phyloP scores from a whole-genome alignment of 257 asterid genomes.

The Solanum sitiens region DNA sequence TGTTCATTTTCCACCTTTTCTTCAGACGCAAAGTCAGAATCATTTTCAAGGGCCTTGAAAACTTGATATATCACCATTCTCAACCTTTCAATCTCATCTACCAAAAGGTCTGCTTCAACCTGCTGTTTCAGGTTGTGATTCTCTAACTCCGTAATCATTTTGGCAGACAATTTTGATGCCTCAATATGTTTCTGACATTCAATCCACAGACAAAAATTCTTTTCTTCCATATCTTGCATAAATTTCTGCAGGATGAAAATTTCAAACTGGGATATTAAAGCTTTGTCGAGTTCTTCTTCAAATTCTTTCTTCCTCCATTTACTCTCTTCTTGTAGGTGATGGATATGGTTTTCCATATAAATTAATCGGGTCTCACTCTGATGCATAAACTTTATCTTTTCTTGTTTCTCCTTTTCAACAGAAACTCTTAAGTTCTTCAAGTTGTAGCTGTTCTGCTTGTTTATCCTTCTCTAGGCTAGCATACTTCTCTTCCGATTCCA shows the following conservation, averaged over 20 bases:
- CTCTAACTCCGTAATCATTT: constrained; percentile 80
- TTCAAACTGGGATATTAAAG: constrained; percentile 76
- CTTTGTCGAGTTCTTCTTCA: constrained; percentile 70
- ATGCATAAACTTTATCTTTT: constrained; percentile 29
- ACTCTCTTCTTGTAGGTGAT: constrained; percentile 60
- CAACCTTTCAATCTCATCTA: constrained; percentile 66
- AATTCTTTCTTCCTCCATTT: constrained; percentile 53
- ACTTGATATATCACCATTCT: constrained; percentile 57
- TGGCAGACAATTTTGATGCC: constrained; percentile 70
- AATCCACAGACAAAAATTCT: constrained; percentile 42
- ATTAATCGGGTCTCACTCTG: constrained; percentile 45
- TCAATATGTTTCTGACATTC: constrained; percentile 89
- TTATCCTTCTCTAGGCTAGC: constrained; percentile 66
- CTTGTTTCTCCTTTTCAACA: constrained; percentile 56
- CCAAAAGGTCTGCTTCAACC: constrained; percentile 66
- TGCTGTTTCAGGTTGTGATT: constrained; percentile 84
- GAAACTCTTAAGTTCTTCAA: constrained; percentile 44
- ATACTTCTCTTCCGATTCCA: constrained; percentile 50
- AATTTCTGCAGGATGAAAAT: constrained; percentile 72
- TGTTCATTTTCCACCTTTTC: constrained; percentile 45
- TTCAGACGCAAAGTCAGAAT: constrained; percentile 11
- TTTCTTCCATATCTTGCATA: constrained; percentile 81
- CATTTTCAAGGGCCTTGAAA: constrained; percentile 45
- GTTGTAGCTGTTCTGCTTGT: constrained; percentile 45
- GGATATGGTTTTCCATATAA: constrained; percentile 56